These are phyloP conservation scores for Phanerochaete sordida DNA, from an alignment of 768 basidiomycete genomes.

Conservation along the genomic window DNA sequence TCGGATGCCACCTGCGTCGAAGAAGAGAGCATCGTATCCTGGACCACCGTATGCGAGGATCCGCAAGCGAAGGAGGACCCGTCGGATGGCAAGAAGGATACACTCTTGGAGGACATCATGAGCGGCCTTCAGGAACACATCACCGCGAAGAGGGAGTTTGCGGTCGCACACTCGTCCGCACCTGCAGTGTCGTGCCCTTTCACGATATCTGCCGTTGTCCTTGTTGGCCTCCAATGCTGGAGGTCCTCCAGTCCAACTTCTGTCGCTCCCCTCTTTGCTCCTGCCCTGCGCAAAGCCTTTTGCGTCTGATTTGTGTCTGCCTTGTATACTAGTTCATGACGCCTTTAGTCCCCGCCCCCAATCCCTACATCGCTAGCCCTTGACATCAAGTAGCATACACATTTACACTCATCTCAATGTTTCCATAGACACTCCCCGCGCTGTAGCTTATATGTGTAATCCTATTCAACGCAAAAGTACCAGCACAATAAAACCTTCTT, in stretches of 20 bases:
- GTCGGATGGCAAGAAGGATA: not conserved
- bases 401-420: too few species aligned
- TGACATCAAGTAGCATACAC: too few species aligned
- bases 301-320: too few species aligned
- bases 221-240: not conserved
- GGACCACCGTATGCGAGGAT: not conserved
- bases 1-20: conserved; percentile 1
- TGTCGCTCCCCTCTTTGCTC: too few species aligned
- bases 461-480: too few species aligned
- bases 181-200: not conserved
- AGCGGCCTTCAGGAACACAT: not conserved
- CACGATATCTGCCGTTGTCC: not conserved
- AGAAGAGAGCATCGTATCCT: not conserved
- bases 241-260: too few species aligned
- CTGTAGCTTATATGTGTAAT: too few species aligned
- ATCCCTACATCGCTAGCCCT: too few species aligned
- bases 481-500: too few species aligned
- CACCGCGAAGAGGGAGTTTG: not conserved
- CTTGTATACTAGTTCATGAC: not conserved
- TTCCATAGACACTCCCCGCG: too few species aligned
- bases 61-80: not conserved
- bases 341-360: not conserved
- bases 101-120: not conserved
- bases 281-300: too few species aligned
- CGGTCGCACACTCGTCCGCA: not conserved